Percentiles rank a stretch among this genome's conserved stretches.
Evolutionary conservation across 164 flowering plant genomes (phyloP).

Genomic region (Kalanchoe fedtschenkoi): DNA sequence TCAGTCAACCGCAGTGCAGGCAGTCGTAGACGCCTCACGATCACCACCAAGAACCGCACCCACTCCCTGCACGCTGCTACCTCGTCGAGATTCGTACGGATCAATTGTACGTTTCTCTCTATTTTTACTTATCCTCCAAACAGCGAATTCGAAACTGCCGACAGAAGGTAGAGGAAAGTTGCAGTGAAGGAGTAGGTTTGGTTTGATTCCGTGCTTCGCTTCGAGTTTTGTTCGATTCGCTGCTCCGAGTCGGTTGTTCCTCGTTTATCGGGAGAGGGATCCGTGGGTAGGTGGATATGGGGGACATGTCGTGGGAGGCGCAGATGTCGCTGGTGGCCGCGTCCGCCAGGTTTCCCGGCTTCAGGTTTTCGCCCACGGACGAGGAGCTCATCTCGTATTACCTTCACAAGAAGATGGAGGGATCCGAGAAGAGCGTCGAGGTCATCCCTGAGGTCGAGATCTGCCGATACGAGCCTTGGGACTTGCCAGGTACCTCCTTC

Average conservation of each 20-base stretch:
- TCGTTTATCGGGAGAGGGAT: neutral
- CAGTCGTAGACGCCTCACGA: neutral
- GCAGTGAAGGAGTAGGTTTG: neutral
- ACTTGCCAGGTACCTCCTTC: slow-evolving; percentile 65
- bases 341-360: neutral
- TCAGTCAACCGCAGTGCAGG: too few relatives aligned
- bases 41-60: neutral
- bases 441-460: slow-evolving; percentile 59
- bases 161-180: neutral
- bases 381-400: slow-evolving; percentile 51
- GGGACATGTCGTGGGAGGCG: neutral
- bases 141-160: neutral
- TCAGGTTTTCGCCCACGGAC: slow-evolving; percentile 24
- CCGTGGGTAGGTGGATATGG: neutral
- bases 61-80: too few relatives aligned
- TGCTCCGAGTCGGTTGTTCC: neutral
- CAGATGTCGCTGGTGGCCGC: slow-evolving; percentile 1
- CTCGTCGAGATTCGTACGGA: neutral
- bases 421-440: slow-evolving; percentile 34
- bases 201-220: neutral
- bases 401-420: slow-evolving; percentile 45
- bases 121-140: too few relatives aligned
- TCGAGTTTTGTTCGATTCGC: neutral
- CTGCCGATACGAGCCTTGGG: slow-evolving; percentile 62
- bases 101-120: neutral